Percentiles rank a stretch among this genome's conserved stretches.
Conservation (phyloP, 441 rosid genomes). For the Sinapis alba region DNA sequence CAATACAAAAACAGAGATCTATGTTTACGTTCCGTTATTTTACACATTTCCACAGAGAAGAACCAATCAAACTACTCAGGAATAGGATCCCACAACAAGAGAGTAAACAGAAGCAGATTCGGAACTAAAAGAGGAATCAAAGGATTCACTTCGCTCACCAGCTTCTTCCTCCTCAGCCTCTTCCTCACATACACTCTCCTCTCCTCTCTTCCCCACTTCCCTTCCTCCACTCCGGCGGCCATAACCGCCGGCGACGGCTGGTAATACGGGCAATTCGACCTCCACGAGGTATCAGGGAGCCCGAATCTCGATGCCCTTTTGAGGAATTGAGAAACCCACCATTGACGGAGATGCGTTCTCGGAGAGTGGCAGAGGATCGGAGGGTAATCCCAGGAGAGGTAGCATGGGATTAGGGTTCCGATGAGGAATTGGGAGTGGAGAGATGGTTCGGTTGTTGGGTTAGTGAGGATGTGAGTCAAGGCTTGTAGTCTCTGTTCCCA, state of each 20-base stretch:
- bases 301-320: slow-evolving; percentile 63
- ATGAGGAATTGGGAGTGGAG: slow-evolving; percentile 78
- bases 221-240: slow-evolving; percentile 69
- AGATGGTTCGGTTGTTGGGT: slow-evolving; percentile 64
- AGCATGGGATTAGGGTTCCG: slow-evolving; percentile 49
- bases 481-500: slow-evolving; percentile 65
- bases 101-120: slow-evolving; percentile 56
- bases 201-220: slow-evolving; percentile 63
- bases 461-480: slow-evolving; percentile 72
- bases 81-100: slow-evolving; percentile 67
- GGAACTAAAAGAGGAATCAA: slow-evolving; percentile 62
- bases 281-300: slow-evolving; percentile 65
- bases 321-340: slow-evolving; percentile 67
- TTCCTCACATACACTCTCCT: slow-evolving; percentile 56
- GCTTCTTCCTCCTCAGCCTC: slow-evolving; percentile 56
- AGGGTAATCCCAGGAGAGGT: slow-evolving; percentile 79
- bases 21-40: background rate
- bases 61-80: slow-evolving; percentile 33
- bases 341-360: slow-evolving; percentile 41
- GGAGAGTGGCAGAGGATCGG: slow-evolving; percentile 56
- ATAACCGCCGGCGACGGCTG: slow-evolving; percentile 73
- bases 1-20: background rate
- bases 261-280: slow-evolving; percentile 74
- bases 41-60: slow-evolving; percentile 15
- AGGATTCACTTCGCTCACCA: slow-evolving; percentile 55